phyloP scores from a whole-genome alignment of 768 basidiomycete genomes.

The Amanita pseudoporphyria region DNA sequence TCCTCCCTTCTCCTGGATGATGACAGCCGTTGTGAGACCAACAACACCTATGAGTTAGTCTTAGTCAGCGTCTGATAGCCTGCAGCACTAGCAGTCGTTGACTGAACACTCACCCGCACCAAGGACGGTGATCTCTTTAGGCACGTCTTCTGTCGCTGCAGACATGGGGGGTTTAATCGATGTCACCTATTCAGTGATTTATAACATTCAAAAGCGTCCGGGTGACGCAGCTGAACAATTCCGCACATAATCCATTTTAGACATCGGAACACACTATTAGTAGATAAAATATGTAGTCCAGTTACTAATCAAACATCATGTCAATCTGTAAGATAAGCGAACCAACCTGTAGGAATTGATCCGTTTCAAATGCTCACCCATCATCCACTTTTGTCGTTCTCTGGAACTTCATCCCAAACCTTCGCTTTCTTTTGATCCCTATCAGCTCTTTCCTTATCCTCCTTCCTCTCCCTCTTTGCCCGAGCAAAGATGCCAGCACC shows the following conservation, averaged over 20 bases:
- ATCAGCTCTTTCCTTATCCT: not conserved
- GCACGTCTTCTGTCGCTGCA: not conserved
- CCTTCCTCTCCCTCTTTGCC: slow-evolving; percentile 61
- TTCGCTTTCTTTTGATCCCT: not conserved
- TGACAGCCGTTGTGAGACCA: slow-evolving; percentile 68
- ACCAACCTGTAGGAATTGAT: too few species aligned
- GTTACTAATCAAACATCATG: not conserved
- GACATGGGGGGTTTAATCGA: not conserved
- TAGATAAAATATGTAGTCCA: not conserved
- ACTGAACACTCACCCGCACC: slow-evolving; percentile 25
- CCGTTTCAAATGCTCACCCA: not conserved
- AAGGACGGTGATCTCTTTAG: slow-evolving; percentile 25
- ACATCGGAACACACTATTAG: too few species aligned
- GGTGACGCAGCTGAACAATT: too few species aligned
- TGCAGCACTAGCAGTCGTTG: too few species aligned
- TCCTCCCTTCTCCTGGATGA: slow-evolving; percentile 50
- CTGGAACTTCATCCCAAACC: not conserved
- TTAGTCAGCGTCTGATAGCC: not conserved
- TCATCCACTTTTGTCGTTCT: slow-evolving; percentile 2
- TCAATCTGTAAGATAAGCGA: too few species aligned
- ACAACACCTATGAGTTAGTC: slow-evolving; percentile 48
- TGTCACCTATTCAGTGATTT: too few species aligned
- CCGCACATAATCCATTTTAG: too few species aligned
- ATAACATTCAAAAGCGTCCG: too few species aligned
- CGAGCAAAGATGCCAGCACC: slow-evolving; percentile 86